Base-by-base conservation (phyloP, 495 filamentous ascomycete species). In the Apodospora peruviana region DNA sequence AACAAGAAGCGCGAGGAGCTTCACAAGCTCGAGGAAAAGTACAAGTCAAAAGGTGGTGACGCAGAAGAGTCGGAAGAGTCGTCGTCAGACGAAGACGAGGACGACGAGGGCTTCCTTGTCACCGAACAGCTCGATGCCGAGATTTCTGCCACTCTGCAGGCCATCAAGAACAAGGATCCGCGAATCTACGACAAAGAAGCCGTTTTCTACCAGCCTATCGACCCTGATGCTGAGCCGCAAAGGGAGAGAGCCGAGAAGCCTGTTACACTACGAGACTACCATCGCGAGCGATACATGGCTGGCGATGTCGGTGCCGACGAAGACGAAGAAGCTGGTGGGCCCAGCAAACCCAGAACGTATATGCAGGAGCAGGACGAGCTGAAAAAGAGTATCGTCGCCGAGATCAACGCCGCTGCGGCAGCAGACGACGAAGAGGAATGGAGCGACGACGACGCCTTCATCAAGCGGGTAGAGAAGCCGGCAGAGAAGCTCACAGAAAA, bases 1-100 rank as follows among this genome's bases (percentile, higher is more conserved):
- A 98, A 98, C 71, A 95, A 96, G 73, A 93, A 91, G 71, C 81
- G 93, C 22, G 90, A 93, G 67, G 93, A 98, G 61, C 73, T 85
- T 45, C 80, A 86, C n/a, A 77, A 83, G 60, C 88, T 96, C 64
- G 87, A 96, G 65, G 80, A 91, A 41, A 96, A 94, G 66, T 89
- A 88, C 66, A 84, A 84, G 55, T 79, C 81, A n/a, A 68, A 66
- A 44, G 74, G 66, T 14, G 64, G 65, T 5, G 71, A 66, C 12
- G 71, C 78, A 18, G 70, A 73, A 22, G 78, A 79, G 3, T 78
- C 78, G n/a, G 57, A 18, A 12, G 44, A 47, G 44, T 79, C 78
- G 3, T 83, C 84, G 7, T 75, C 76, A 4, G 81, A 82, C 50
- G 89, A 93, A 44, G 80, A 85, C 4, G 93, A 98, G 69, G 93